These are phyloP conservation scores for Pythium utonaiense DNA, from an alignment of 352 stramenopile species.

Conservation along the genomic window DNA sequence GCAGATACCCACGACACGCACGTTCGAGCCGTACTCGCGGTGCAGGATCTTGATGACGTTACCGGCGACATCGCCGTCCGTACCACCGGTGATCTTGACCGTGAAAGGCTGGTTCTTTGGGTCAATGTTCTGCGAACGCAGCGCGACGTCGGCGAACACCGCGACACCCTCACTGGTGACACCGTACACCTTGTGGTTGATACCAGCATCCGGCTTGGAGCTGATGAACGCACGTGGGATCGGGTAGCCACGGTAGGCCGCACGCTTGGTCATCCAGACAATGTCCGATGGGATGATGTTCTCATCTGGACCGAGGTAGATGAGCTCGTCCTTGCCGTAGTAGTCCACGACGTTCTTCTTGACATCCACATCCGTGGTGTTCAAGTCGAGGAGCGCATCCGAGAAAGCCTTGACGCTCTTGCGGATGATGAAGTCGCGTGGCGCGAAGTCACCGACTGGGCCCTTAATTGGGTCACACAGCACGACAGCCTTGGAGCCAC, in stretches of 20 bases:
- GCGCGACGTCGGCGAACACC: constrained; percentile 86
- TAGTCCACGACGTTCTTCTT: constrained; percentile 97
- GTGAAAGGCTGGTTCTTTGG: constrained; percentile 93
- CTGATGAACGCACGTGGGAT: constrained; percentile 96
- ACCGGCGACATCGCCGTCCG: constrained; percentile 96
- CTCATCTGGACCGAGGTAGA: constrained; percentile 98
- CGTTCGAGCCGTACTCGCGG: constrained; percentile 93
- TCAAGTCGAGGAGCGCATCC: constrained; percentile 72
- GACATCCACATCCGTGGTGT: constrained; percentile 88
- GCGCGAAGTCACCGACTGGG: constrained; percentile 69
- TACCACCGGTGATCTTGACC: constrained; percentile 91
- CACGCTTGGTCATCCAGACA: constrained; percentile 93
- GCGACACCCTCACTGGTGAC: constrained; percentile 91
- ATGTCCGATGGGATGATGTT: constrained; percentile 89
- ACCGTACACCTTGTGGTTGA: constrained; percentile 98
- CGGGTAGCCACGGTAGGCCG: constrained; percentile 90
- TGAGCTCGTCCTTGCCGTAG: constrained; percentile 91
- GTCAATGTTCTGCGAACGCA: constrained; percentile 92
- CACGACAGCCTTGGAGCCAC: constrained; percentile 95
- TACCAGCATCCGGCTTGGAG: constrained; percentile 94
- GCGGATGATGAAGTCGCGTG: constrained; percentile 88
- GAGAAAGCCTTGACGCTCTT: constrained; percentile 98
- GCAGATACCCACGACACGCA: constrained; percentile 91
- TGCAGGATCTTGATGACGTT: constrained; percentile 99
- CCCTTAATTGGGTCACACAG: constrained; percentile 91